Percentiles rank a stretch among this genome's conserved stretches.
Evolutionary conservation across 768 basidiomycete genomes (phyloP).

Genomic region (Macrolepiota dolichaula): DNA sequence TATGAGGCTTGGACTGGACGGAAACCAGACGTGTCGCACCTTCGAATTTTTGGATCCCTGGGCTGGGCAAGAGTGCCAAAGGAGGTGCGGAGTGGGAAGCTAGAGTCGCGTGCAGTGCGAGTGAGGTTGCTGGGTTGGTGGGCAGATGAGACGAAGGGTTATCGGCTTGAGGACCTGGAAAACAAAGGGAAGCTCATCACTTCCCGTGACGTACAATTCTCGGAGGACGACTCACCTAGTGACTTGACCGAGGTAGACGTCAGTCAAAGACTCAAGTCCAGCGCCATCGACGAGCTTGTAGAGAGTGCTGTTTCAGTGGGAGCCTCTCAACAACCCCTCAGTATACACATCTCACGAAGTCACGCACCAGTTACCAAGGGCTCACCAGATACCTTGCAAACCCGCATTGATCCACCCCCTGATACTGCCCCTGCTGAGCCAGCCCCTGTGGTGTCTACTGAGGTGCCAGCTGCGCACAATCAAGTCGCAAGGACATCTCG

Average conservation of each 20-base stretch:
- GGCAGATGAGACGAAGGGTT: not conserved
- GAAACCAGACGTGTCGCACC: conserved; percentile 23
- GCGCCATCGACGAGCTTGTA: too few species aligned
- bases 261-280: too few species aligned
- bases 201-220: not conserved
- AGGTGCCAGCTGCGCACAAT: too few species aligned
- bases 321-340: too few species aligned
- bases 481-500: not conserved
- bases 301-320: too few species aligned
- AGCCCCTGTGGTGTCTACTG: too few species aligned
- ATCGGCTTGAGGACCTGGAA: not conserved
- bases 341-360: too few species aligned
- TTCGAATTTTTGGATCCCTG: conserved; percentile 32
- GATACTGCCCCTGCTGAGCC: too few species aligned
- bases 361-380: too few species aligned
- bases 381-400: too few species aligned
- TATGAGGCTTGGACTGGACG: conserved; percentile 19
- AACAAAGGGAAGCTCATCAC: not conserved
- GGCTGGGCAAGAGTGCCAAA: conserved; percentile 7
- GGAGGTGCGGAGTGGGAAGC: conserved; percentile 13
- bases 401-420: too few species aligned
- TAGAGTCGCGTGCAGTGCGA: conserved; percentile 1
- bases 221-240: conserved; percentile 1
- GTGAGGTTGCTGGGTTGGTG: not conserved
- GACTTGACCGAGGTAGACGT: not conserved